phyloP scores from a whole-genome alignment of 371 early-diverging fungal genomes.

The Synchytrium microbalum region DNA sequence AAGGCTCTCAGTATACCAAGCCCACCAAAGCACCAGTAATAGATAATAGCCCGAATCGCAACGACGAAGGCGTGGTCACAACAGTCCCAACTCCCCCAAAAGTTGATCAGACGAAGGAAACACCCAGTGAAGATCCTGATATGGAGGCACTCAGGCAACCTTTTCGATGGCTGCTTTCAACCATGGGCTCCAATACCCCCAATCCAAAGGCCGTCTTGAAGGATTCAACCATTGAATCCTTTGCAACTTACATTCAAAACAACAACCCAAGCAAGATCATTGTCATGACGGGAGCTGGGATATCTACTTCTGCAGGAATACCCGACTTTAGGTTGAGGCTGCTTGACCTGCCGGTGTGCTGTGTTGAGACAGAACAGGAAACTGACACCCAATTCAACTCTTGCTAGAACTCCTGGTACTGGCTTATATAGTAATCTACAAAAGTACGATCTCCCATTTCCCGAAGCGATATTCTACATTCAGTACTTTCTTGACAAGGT shows the following conservation, averaged over 20 bases:
- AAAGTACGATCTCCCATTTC: constrained; percentile 77
- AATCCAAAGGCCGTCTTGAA: neutral
- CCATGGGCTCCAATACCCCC: no score
- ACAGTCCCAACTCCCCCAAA: no score
- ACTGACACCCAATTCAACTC: constrained; percentile 68
- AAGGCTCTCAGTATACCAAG: no score
- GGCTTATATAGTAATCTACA: constrained; percentile 86
- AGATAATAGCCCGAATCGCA: no score
- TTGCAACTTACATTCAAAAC: constrained; percentile 24
- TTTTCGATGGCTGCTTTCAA: no score
- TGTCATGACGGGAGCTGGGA: constrained; percentile 92
- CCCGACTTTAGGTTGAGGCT: constrained; percentile 12
- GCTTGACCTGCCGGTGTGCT: constrained; percentile 22
- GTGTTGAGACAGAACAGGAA: constrained; percentile 13
- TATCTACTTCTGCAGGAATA: constrained; percentile 82
- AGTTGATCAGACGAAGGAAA: no score
- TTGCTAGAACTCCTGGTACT: constrained; percentile 68
- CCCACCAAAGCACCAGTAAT: no score
- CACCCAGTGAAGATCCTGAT: no score
- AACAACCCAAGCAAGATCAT: constrained; percentile 59
- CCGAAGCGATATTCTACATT: constrained; percentile 91
- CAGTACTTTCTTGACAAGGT: constrained; percentile 64
- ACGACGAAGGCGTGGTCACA: no score
- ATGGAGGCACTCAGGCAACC: no score
- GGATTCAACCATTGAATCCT: constrained; percentile 24